A percentile compares a stretch with the other conserved stretches of the same genome.
Conservation (phyloP, 2,329 filamentous ascomycete species). For the Pyricularia grisea region DNA sequence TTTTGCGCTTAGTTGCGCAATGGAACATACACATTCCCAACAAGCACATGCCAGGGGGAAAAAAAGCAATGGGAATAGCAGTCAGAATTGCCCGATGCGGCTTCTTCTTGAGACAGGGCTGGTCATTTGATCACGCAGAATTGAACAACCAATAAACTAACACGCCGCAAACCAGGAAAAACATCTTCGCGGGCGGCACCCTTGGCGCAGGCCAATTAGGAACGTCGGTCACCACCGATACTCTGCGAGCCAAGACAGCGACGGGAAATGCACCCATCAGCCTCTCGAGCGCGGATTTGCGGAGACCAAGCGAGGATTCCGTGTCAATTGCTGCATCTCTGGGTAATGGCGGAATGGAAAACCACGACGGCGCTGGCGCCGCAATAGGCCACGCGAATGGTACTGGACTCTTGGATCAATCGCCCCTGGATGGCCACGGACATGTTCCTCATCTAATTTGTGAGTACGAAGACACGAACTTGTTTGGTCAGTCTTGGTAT, state of each 20-base stretch:
- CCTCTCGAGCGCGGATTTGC: constrained; percentile 27
- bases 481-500: neutral
- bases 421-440: constrained; percentile 21
- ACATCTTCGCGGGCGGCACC: constrained; percentile 26
- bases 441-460: constrained; percentile 39
- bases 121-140: constrained; percentile 2
- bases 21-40: too few relatives aligned
- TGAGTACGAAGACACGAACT: constrained; percentile 22
- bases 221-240: constrained; percentile 11
- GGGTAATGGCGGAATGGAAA: constrained; percentile 13
- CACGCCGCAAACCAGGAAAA: constrained; percentile 26
- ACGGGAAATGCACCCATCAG: constrained; percentile 20
- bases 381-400: neutral
- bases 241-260: constrained; percentile 25
- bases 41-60: neutral
- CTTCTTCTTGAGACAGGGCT: neutral
- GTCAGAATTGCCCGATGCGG: neutral
- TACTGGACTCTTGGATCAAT: constrained; percentile 8
- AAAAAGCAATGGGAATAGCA: neutral
- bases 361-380: constrained; percentile 6
- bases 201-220: constrained; percentile 18
- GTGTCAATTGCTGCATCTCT: constrained; percentile 8
- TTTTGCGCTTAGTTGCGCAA: neutral
- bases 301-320: constrained; percentile 23
- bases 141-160: constrained; percentile 4